Percentiles rank a stretch among this genome's conserved stretches.
These are phyloP conservation scores for Microbotryum lychnidis-dioicae DNA, from an alignment of 1,284 basidiomycete genomes.

Conservation along the genomic window DNA sequence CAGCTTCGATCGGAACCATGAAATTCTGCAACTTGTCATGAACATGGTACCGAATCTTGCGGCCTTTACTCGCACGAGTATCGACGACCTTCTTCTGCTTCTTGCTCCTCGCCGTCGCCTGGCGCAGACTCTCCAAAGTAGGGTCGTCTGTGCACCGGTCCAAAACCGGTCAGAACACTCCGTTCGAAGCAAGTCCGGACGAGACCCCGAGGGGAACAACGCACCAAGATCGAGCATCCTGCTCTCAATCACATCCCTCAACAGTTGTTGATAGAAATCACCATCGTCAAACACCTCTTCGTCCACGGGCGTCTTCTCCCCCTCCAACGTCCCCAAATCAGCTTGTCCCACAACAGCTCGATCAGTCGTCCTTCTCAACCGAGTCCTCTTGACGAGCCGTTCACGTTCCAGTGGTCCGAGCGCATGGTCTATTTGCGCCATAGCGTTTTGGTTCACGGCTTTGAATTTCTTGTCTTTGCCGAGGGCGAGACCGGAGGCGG, in stretches of 20 bases:
- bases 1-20: constrained; percentile 65
- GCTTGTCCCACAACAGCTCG: constrained; percentile 38
- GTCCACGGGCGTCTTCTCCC: constrained; percentile 43
- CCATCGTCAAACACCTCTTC: constrained; percentile 69
- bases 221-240: constrained; percentile 35
- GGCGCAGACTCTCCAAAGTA: constrained; percentile 35
- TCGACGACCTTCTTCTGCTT: constrained; percentile 72
- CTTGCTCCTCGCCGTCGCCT: constrained; percentile 55
- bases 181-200: no score
- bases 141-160: constrained; percentile 19
- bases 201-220: background rate
- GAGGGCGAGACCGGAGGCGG: constrained; percentile 54
- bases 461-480: constrained; percentile 46
- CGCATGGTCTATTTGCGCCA: constrained; percentile 64
- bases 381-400: constrained; percentile 31
- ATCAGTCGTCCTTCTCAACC: constrained; percentile 44
- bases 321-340: constrained; percentile 31
- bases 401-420: constrained; percentile 45
- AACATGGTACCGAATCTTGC: constrained; percentile 79
- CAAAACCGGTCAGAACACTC: no score
- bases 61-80: constrained; percentile 85
- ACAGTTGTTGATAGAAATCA: constrained; percentile 79
- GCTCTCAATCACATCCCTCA: constrained; percentile 76
- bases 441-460: constrained; percentile 57
- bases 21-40: constrained; percentile 91